These are phyloP conservation scores for Aspergillus floridensis DNA, from an alignment of 2,329 filamentous ascomycete genomes.

Conservation along the genomic window DNA sequence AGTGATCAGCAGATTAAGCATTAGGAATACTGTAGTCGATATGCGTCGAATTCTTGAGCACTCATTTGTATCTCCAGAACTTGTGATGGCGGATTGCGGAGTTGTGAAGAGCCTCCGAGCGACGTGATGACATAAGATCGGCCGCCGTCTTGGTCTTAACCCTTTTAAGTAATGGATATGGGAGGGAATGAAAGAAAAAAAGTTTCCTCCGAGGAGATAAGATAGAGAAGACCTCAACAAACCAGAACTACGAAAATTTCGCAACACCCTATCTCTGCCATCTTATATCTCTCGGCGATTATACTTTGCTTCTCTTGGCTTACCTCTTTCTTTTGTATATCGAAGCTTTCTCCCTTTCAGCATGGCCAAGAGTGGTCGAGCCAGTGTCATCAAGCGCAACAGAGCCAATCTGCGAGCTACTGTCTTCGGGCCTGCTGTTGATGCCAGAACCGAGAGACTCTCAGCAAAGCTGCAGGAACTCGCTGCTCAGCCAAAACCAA, in stretches of 20 bases:
- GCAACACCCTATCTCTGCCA: not conserved
- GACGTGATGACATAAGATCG: slow-evolving; percentile 36
- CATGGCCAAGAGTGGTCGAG: slow-evolving; percentile 86
- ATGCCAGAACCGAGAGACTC: slow-evolving; percentile 75
- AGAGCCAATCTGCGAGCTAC: slow-evolving; percentile 73
- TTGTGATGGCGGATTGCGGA: slow-evolving; percentile 15
- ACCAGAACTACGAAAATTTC: not conserved
- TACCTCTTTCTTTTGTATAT: slow-evolving; percentile 4
- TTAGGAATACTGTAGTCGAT: not conserved
- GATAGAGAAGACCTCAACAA: not conserved
- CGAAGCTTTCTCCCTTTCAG: not conserved
- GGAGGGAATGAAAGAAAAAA: not conserved
- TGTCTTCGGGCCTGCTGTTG: slow-evolving; percentile 80
- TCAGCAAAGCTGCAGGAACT: slow-evolving; percentile 82
- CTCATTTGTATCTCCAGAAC: slow-evolving; percentile 1
- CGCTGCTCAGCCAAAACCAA: slow-evolving; percentile 70
- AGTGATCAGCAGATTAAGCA: not conserved
- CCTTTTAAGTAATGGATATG: not conserved
- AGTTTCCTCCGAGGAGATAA: not conserved
- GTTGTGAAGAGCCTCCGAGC: slow-evolving; percentile 19
- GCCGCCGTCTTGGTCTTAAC: not conserved
- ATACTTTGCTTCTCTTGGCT: not conserved
- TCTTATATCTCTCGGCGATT: not conserved
- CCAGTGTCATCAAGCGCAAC: slow-evolving; percentile 79
- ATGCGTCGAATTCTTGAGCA: not conserved